phyloP scores from a whole-genome alignment of 441 rosid genomes.

The Omphalea diandra region DNA sequence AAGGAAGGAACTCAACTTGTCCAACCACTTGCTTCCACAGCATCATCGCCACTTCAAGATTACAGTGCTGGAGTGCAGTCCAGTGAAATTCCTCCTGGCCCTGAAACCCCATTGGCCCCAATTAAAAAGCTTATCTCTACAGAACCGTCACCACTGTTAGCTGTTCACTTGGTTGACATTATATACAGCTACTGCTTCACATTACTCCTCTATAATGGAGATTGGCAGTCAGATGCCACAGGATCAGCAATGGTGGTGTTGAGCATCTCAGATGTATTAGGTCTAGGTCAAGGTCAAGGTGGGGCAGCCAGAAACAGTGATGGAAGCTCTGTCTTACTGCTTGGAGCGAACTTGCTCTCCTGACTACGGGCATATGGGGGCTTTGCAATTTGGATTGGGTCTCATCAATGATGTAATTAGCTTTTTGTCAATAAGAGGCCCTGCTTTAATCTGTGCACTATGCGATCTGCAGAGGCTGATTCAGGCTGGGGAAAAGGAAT shows the following conservation, averaged over 20 bases:
- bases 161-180: conserved; percentile 72
- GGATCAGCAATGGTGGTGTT: conserved; percentile 59
- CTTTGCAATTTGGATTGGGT: conserved; percentile 58
- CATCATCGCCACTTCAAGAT: conserved; percentile 24
- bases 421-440: conserved; percentile 52
- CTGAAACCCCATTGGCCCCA: conserved; percentile 54
- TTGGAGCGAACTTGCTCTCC: conserved; percentile 83
- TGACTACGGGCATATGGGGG: conserved; percentile 62
- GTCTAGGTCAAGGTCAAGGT: no score
- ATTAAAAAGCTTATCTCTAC: conserved; percentile 53
- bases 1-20: conserved; percentile 61
- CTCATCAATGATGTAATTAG: conserved; percentile 56
- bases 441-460: conserved; percentile 60
- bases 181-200: conserved; percentile 76
- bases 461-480: conserved; percentile 74
- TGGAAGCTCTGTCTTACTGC: conserved; percentile 61
- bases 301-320: conserved; percentile 59
- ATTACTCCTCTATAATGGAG: conserved; percentile 83
- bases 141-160: conserved; percentile 69
- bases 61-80: conserved; percentile 27
- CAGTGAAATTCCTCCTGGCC: conserved; percentile 66
- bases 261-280: conserved; percentile 62
- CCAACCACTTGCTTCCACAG: conserved; percentile 41
- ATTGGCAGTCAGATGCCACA: conserved; percentile 69
- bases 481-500: conserved; percentile 48